Percentiles rank a stretch among this genome's conserved stretches.
These are phyloP conservation scores for Aspergillus ellipticus DNA, from an alignment of 495 filamentous ascomycete genomes.

Conservation along the genomic window DNA sequence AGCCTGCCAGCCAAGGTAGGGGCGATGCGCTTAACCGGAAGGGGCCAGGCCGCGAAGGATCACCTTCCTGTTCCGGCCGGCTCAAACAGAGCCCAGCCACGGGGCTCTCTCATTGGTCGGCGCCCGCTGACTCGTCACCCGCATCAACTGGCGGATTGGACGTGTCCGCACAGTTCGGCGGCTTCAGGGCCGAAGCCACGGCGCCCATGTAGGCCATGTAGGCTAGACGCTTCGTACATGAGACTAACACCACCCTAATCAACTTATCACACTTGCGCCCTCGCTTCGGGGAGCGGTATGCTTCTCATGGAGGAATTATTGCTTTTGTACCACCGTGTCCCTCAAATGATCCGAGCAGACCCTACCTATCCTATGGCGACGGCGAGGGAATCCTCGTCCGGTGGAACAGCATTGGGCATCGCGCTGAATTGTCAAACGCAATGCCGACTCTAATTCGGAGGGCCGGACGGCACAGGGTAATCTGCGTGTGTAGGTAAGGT, in stretches of 20 bases:
- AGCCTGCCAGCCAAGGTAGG: neutral
- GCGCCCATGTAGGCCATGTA: neutral
- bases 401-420: neutral
- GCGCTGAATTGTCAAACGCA: too few species aligned
- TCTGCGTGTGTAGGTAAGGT: too few species aligned
- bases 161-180: neutral
- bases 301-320: neutral
- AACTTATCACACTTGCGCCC: neutral
- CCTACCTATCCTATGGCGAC: neutral
- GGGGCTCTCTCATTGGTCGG: neutral
- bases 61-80: neutral
- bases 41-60: neutral
- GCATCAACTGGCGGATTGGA: slow-evolving; percentile 7
- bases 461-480: too few species aligned
- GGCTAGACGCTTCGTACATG: neutral
- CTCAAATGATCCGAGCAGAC: neutral
- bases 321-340: neutral
- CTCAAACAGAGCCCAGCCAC: neutral
- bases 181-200: too few species aligned
- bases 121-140: slow-evolving; percentile 5
- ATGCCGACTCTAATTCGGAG: too few species aligned
- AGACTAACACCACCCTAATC: neutral
- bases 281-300: neutral
- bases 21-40: neutral
- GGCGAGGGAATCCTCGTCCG: neutral